Conservation (phyloP, 768 basidiomycete species). For the Daedalea quercina region DNA sequence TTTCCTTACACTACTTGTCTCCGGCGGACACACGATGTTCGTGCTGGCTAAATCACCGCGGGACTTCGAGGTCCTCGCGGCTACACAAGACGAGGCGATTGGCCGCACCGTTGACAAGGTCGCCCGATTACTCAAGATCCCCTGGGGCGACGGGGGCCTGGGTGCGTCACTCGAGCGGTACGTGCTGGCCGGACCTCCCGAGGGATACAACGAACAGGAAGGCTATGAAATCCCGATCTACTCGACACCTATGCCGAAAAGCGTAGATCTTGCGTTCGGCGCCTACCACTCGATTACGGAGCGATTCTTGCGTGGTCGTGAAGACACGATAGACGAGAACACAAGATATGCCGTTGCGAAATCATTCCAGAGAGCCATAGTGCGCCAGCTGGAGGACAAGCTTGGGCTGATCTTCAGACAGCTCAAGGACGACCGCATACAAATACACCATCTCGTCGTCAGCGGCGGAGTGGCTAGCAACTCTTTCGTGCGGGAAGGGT, state of each 20-base stretch:
- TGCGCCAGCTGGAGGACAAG: conserved; percentile 72
- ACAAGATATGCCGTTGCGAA: conserved; percentile 50
- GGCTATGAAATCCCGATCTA: not conserved
- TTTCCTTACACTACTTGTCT: conserved; percentile 82
- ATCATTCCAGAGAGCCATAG: conserved; percentile 67
- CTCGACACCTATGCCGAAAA: conserved; percentile 40
- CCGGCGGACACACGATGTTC: conserved; percentile 92
- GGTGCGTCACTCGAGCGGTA: conserved; percentile 81
- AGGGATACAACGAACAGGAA: not conserved
- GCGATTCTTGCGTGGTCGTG: conserved; percentile 39
- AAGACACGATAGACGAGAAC: conserved; percentile 34
- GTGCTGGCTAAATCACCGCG: conserved; percentile 58
- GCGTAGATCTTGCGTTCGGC: conserved; percentile 71
- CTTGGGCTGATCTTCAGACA: conserved; percentile 44
- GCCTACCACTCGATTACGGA: conserved; percentile 72
- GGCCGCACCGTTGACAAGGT: conserved; percentile 84
- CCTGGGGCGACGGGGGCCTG: conserved; percentile 56
- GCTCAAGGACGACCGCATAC: conserved; percentile 36
- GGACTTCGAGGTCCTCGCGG: conserved; percentile 64
- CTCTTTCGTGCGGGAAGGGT: conserved; percentile 58
- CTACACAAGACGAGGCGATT: conserved; percentile 67
- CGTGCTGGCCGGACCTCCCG: conserved; percentile 31
- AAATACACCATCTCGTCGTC: conserved; percentile 59
- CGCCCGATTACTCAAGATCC: conserved; percentile 59
- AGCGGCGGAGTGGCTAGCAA: conserved; percentile 97